Percentiles rank a stretch among this genome's conserved stretches.
phyloP scores from a whole-genome alignment of 208 protist species.

The Acanthamoeba triangularis region DNA sequence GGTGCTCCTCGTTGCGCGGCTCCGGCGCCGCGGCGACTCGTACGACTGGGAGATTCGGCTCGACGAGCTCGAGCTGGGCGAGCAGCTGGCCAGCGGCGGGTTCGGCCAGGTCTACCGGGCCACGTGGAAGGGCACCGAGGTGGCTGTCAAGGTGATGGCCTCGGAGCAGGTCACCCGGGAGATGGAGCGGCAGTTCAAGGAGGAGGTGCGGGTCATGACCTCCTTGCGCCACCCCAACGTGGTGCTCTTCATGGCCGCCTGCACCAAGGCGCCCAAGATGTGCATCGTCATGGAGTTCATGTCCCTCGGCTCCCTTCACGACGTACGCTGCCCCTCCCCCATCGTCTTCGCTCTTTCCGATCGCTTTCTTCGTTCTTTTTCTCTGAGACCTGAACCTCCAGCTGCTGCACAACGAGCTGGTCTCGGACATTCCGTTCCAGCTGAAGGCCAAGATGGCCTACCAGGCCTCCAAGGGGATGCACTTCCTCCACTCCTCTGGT shows the following conservation, averaged over 20 bases:
- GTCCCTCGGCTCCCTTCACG: neutral
- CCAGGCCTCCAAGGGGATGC: neutral
- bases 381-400: neutral
- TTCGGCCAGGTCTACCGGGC: neutral
- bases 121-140: neutral
- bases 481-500: neutral
- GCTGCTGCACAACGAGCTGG: neutral
- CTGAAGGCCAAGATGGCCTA: neutral
- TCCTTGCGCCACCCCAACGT: conserved; percentile 85
- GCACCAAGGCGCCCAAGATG: neutral
- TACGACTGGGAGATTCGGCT: neutral
- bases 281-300: conserved; percentile 49
- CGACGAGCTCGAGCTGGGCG: neutral
- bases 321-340: neutral
- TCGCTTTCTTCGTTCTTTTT: neutral
- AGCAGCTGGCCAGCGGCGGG: neutral
- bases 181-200: neutral
- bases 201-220: conserved; percentile 74
- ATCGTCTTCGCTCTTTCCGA: neutral
- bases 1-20: neutral
- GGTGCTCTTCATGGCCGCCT: conserved; percentile 86
- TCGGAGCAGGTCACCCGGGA: neutral
- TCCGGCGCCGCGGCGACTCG: neutral
- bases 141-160: neutral
- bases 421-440: neutral